Evolutionary conservation across 352 stramenopile species (phyloP).

Genomic region (Globisporangium nagaii): DNA sequence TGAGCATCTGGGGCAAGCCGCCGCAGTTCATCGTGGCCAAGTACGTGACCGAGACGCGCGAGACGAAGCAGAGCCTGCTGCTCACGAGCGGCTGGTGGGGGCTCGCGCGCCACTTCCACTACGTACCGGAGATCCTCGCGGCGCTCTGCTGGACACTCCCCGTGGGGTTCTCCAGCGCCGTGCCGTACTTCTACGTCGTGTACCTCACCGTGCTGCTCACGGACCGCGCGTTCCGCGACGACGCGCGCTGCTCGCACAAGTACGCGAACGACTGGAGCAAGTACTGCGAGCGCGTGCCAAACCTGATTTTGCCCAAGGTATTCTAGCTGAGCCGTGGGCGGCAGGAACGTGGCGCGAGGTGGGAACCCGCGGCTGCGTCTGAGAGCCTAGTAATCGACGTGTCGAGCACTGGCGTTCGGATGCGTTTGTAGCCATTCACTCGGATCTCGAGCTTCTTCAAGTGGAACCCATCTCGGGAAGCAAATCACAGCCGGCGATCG

Average conservation of each 20-base stretch:
- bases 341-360: too few relatives aligned
- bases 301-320: constrained; percentile 83
- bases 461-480: too few relatives aligned
- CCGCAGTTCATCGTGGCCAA: constrained; percentile 91
- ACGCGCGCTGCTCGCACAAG: constrained; percentile 92
- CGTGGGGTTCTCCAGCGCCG: constrained; percentile 39
- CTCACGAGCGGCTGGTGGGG: constrained; percentile 93
- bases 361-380: too few relatives aligned
- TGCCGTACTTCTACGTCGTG: constrained; percentile 86
- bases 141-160: constrained; percentile 75
- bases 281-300: constrained; percentile 86
- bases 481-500: background rate
- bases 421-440: too few relatives aligned
- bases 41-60: constrained; percentile 88
- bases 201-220: constrained; percentile 94
- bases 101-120: constrained; percentile 93
- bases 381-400: too few relatives aligned
- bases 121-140: constrained; percentile 90
- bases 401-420: too few relatives aligned
- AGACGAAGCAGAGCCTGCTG: constrained; percentile 89
- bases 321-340: too few relatives aligned
- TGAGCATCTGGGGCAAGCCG: constrained; percentile 85
- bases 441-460: too few relatives aligned
- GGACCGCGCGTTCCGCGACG: constrained; percentile 94
- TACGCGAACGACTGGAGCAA: constrained; percentile 95